Percentiles rank a stretch among this genome's conserved stretches.
phyloP scores from a whole-genome alignment of 768 basidiomycete species.

The Hemileccinum impolitum region DNA sequence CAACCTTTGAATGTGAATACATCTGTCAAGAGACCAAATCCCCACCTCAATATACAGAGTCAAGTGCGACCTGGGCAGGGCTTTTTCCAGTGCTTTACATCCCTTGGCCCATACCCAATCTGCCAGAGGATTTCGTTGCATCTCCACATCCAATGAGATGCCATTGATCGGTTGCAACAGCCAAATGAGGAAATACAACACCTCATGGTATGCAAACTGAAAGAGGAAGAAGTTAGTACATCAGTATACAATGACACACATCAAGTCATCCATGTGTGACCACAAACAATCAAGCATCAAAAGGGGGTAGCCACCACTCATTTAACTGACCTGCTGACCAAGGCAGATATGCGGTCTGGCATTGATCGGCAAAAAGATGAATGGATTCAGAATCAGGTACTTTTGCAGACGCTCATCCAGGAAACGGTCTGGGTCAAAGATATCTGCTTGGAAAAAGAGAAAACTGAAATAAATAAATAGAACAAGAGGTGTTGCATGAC shows the following conservation, averaged over 20 bases:
- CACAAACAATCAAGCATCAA: too few species aligned
- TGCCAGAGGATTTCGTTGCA: slow-evolving; percentile 32
- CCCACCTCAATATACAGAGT: slow-evolving; percentile 41
- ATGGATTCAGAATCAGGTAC: slow-evolving; percentile 55
- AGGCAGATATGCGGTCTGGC: slow-evolving; percentile 65
- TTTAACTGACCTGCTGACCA: slow-evolving; percentile 39
- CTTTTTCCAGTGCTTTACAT: slow-evolving; percentile 40
- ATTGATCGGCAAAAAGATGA: slow-evolving; percentile 69
- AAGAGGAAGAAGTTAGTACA: too few species aligned
- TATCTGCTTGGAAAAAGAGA: slow-evolving; percentile 16
- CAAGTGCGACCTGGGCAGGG: slow-evolving; percentile 38
- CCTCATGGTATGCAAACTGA: slow-evolving; percentile 55
- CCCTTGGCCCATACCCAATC: slow-evolving; percentile 33
- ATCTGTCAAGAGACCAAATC: too few species aligned
- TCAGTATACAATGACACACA: too few species aligned
- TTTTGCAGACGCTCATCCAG: slow-evolving; percentile 53
- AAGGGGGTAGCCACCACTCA: slow-evolving; percentile 15
- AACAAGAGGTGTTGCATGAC: neutral
- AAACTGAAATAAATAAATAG: neutral
- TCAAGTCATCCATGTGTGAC: too few species aligned
- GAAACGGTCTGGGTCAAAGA: slow-evolving; percentile 66
- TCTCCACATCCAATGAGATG: slow-evolving; percentile 38
- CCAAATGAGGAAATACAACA: slow-evolving; percentile 52
- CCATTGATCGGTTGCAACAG: slow-evolving; percentile 47
- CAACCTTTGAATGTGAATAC: neutral